Evolutionary conservation across 1,284 basidiomycete genomes (phyloP).

Genomic region (Irpex rosettiformis): DNA sequence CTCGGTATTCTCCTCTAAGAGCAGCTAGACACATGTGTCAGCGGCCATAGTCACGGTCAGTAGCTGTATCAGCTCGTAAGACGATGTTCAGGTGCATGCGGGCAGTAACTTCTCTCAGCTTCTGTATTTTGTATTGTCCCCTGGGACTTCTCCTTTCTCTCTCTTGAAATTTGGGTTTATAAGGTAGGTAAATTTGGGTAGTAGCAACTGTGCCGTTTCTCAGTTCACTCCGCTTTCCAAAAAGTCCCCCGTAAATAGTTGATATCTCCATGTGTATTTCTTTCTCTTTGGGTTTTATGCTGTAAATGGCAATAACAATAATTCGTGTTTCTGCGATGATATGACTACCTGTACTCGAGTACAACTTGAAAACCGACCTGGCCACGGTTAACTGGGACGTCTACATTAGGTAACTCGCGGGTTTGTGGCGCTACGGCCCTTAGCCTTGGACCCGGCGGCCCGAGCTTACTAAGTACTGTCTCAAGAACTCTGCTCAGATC

Average conservation of each 20-base stretch:
- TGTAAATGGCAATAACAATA: neutral
- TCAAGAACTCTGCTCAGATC: too few species aligned
- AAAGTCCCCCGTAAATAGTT: neutral
- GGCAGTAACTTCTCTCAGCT: too few species aligned
- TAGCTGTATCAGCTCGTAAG: neutral
- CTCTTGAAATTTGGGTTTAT: too few species aligned
- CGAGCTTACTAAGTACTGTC: too few species aligned
- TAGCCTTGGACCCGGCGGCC: too few species aligned
- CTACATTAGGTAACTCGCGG: neutral
- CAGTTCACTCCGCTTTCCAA: neutral
- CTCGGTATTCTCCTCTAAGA: conserved; percentile 18
- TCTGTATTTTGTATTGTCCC: too few species aligned
- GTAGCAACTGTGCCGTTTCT: neutral
- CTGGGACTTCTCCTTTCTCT: too few species aligned
- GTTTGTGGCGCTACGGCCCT: neutral
- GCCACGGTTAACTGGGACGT: neutral
- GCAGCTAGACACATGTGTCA: neutral
- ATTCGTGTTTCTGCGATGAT: too few species aligned
- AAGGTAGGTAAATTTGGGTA: neutral
- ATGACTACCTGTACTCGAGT: neutral
- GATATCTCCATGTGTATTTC: neutral
- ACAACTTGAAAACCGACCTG: neutral
- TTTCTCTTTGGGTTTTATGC: neutral
- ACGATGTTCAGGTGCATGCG: neutral
- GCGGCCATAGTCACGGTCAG: too few species aligned